phyloP scores from a whole-genome alignment of 164 flowering plant species.

The Chimonanthus salicifolius region DNA sequence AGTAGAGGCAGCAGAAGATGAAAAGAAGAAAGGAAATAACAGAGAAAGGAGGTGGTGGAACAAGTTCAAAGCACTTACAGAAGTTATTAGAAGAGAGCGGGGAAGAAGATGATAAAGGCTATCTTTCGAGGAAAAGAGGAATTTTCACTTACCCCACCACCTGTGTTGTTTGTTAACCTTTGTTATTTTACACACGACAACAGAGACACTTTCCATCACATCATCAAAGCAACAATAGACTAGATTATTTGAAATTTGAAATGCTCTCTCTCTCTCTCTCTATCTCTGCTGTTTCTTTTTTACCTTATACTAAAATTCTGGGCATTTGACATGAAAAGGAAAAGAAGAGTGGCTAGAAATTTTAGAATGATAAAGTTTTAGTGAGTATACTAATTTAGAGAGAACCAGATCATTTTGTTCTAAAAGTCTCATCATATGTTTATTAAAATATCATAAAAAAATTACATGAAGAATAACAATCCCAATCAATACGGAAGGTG shows the following conservation, averaged over 20 bases:
- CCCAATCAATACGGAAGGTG: too few species aligned
- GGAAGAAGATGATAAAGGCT: background rate
- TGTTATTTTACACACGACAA: background rate
- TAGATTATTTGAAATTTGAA: background rate
- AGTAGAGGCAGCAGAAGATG: background rate
- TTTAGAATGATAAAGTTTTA: too few species aligned
- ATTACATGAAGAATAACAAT: too few species aligned
- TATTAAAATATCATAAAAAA: too few species aligned
- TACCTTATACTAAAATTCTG: too few species aligned
- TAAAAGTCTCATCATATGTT: too few species aligned
- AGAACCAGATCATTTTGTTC: too few species aligned
- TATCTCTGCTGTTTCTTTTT: background rate
- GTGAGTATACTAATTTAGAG: too few species aligned
- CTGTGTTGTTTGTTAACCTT: background rate
- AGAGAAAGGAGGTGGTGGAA: background rate
- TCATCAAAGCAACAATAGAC: background rate
- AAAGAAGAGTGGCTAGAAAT: too few species aligned
- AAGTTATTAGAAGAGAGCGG: background rate
- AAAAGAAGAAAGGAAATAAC: background rate
- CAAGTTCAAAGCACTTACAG: background rate
- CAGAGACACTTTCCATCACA: conserved; percentile 1
- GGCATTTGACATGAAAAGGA: too few species aligned
- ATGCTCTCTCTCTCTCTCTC: background rate
- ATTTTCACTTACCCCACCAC: background rate
- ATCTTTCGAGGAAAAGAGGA: background rate